A percentile compares a stretch with the other conserved stretches of the same genome.
Evolutionary conservation across 1,284 basidiomycete species (phyloP).

Genomic region (Psilocybe mexicana): DNA sequence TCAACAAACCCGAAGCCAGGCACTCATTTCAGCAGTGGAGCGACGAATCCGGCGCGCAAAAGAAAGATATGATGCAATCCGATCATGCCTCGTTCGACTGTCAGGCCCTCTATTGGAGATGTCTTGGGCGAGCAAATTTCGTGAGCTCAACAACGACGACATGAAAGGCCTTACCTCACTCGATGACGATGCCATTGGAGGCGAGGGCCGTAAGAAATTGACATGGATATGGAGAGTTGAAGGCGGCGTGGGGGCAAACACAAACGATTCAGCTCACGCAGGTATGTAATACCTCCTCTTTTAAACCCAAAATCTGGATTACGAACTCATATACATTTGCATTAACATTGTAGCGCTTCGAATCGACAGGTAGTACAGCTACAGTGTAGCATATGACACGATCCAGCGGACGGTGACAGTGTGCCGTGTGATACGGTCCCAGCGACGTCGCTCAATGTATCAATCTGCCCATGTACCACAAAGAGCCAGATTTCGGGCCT

Average conservation of each 20-base stretch:
- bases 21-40: not conserved
- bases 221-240: constrained; percentile 23
- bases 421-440: too few relatives aligned
- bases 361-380: too few relatives aligned
- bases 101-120: constrained; percentile 8
- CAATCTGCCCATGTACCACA: too few relatives aligned
- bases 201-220: constrained; percentile 18
- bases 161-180: constrained; percentile 12
- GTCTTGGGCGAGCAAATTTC: constrained; percentile 15
- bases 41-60: constrained; percentile 9
- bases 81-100: constrained; percentile 17
- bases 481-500: too few relatives aligned
- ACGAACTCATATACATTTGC: too few relatives aligned
- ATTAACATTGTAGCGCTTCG: too few relatives aligned
- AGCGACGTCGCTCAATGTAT: too few relatives aligned
- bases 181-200: constrained; percentile 5
- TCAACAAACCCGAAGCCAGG: constrained; percentile 24
- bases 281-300: not conserved
- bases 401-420: too few relatives aligned
- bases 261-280: constrained; percentile 4
- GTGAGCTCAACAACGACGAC: constrained; percentile 13
- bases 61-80: constrained; percentile 4
- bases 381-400: too few relatives aligned
- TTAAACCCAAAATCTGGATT: too few relatives aligned
- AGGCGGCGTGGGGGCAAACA: constrained; percentile 3